Evolutionary conservation across 208 protist species (phyloP), one percentile per base, ranked within the genome.

Genomic region (Tritrichomonas musculus): DNA sequence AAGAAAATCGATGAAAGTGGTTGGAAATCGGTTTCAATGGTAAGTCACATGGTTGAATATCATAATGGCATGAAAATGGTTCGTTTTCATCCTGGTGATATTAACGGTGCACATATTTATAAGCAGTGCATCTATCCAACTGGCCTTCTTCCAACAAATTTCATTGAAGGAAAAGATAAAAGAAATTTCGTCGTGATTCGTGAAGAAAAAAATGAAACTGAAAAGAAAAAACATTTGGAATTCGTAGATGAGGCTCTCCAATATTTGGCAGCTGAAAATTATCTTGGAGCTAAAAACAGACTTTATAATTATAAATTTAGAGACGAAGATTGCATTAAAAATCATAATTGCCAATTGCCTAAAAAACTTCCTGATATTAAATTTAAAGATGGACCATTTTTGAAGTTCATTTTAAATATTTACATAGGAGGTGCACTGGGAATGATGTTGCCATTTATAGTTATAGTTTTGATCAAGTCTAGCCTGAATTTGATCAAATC

Each of bases 221-320:
- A 39, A 50, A 88, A 57, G 77, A 39, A 39, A n/a, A 88, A 72
- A 72, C 17, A 8, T 33, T 9, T 33, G 5, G 65, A 72, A 72
- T 9, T 9, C 4, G 11, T 72, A 9, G 9, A 22, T 9, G n/a
- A 33, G 27, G n/a, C n/a, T 8, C 5, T 36, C 9, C 4, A 88
- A 20, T 57, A 53, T 33, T 33, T 57, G 0, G 3, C 8, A 33
- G 47, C 22, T 9, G 47, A 88, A 57, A 57, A 41, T 41, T 88
- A 57, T 57, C 39, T 88, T 17, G 57, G 57, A 39, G 53, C 33
- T 39, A 25, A 88, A n/a, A 88, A 88, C 39, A 53, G 77, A 57
- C 1, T 88, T 20, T 88, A 60, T 50, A 88, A 88, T 39, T 88
- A 57, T 57, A n/a, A 13, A 39, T 88, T 88, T 57, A 88, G 77